Conservation (phyloP, 805 yeast genomes). For the Pichia rugopelliculosa region DNA sequence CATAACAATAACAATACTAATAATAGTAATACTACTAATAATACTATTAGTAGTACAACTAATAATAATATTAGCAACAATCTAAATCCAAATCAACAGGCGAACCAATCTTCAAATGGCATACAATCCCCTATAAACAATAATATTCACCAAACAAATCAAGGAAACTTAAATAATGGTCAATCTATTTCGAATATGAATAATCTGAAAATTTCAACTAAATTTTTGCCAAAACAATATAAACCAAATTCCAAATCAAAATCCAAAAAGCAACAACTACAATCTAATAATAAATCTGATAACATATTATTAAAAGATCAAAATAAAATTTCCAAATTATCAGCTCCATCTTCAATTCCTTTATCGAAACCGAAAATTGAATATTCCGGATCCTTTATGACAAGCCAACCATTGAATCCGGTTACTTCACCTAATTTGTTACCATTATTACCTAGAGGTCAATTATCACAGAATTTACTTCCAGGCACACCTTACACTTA, state of each 20-base stretch:
- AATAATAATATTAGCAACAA: background rate
- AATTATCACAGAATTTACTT: constrained; percentile 13
- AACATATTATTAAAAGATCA: background rate
- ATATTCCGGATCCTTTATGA: background rate
- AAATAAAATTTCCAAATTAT: background rate
- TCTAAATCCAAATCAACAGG: background rate
- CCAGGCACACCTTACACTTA: constrained; percentile 26
- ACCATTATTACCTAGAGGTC: constrained; percentile 35
- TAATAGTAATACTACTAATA: background rate
- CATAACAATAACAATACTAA: no score
- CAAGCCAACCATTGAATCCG: constrained; percentile 2
- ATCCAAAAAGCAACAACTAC: constrained; percentile 1
- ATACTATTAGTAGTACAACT: background rate
- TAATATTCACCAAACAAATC: background rate
- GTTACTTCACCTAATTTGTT: constrained; percentile 32
- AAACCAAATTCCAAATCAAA: constrained; percentile 25
- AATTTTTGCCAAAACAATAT: constrained; percentile 33
- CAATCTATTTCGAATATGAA: background rate
- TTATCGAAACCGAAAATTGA: background rate
- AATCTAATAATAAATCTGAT: constrained; percentile 8
- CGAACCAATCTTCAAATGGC: background rate
- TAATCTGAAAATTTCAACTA: constrained; percentile 14
- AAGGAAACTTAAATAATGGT: background rate
- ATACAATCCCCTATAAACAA: background rate
- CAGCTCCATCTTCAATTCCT: background rate